A percentile compares a stretch with the other conserved stretches of the same genome.
These are phyloP conservation scores for Adansonia gregorii DNA, from an alignment of 441 rosid species.

Conservation along the genomic window DNA sequence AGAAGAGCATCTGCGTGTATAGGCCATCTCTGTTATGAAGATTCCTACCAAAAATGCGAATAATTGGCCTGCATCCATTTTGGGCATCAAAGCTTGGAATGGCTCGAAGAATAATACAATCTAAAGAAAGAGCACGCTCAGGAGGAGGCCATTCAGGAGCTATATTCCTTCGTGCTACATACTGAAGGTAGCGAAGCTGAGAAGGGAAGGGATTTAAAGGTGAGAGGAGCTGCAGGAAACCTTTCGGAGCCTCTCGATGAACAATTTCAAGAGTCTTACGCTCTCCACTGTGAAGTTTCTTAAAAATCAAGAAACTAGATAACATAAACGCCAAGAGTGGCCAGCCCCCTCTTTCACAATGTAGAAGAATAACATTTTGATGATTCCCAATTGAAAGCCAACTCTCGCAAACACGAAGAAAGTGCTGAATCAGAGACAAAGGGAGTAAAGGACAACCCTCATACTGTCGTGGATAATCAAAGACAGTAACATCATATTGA, in stretches of 20 bases:
- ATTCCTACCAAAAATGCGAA: constrained; percentile 89
- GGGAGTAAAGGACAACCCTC: constrained; percentile 96
- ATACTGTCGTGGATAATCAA: constrained; percentile 91
- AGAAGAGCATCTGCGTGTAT: constrained; percentile 84
- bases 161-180: constrained; percentile 83
- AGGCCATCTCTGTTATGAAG: constrained; percentile 60
- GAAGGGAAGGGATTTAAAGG: constrained; percentile 95
- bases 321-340: constrained; percentile 83
- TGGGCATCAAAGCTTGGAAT: constrained; percentile 86
- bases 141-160: constrained; percentile 97
- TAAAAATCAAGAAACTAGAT: constrained; percentile 80
- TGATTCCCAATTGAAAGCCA: constrained; percentile 79
- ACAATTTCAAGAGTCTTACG: constrained; percentile 86
- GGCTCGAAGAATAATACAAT: constrained; percentile 83
- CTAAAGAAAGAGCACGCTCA: constrained; percentile 87
- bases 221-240: constrained; percentile 83
- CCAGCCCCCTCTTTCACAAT: constrained; percentile 98
- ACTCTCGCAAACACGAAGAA: constrained; percentile 78
- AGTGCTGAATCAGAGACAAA: constrained; percentile 81
- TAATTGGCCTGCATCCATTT: constrained; percentile 92
- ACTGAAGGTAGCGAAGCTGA: constrained; percentile 95
- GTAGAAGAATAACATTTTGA: constrained; percentile 79
- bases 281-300: constrained; percentile 76
- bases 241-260: constrained; percentile 95
- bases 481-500: constrained; percentile 77